Evolutionary conservation across 768 basidiomycete genomes (phyloP), one percentile per base, ranked within the genome.

Genomic region (Mycena vulgaris): DNA sequence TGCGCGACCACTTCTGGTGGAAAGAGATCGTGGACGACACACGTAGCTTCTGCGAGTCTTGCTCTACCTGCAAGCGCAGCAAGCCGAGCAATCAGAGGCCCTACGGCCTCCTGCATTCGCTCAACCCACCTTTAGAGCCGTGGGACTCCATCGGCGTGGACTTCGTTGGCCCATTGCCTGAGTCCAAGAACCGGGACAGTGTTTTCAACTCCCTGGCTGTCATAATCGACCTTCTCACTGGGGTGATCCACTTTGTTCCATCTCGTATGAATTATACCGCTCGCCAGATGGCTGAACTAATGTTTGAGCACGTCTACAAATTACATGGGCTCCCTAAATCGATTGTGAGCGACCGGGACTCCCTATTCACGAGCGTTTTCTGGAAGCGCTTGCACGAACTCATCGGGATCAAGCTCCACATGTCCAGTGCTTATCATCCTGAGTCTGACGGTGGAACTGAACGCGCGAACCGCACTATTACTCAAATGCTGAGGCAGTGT

Each of bases 1-100:
- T 60, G 4, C 59, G 59, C 6, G 59, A 60, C 59, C 59, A 60
- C 31, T 45, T 60, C 42, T 60, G 59, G 59, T 60, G 59, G 59
- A 60, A 60, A 28, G 42, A 47, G 4, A 60, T 60, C 30, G 59
- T 48, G 13, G 27, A 40, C 16, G 42, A 59, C 19, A 47, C 58
- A 4, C 39, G 27, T 7, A 55, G 52, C 10, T 55, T 33, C n/a
- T 55, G 52, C 14, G 52, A 55, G 31, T 55, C 52, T 2, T 55
- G 52, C 31, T 1, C 33, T 0, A 55, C 52, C 2, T 55, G 52
- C 31, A 55, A 55, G 19, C 52, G 30, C 33, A 55, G 52, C 52
- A 55, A 55, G 30, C 52, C 52, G 1, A 35, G 52, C 33, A 55
- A 55, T 14, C 52, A 55, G 33, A 55, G 35, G 31, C 52, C 33